Base-by-base conservation (phyloP, 257 asterid genomes). In the Salvia miltiorrhiza region DNA sequence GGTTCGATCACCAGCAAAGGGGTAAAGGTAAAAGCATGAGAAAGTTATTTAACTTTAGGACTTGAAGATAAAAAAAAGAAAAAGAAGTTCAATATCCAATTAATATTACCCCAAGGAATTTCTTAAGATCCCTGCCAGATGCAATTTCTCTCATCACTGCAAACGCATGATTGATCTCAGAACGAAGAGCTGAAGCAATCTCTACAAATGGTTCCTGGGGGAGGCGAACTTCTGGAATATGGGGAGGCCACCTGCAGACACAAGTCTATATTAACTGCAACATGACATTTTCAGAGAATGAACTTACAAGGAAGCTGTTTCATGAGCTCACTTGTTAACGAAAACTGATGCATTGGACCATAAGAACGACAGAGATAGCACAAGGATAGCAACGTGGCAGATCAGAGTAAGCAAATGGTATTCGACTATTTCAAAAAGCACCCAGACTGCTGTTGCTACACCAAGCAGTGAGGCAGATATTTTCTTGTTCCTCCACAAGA, bases 401-500 rank as follows among this genome's bases (percentile, higher is more conserved):
- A 93, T 75, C 45, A 90, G 82, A 48, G 97, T 84, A 35, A 90
- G 90, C 71, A 93, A 79, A 81, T 93, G 92, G 70, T 88, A 93
- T 79, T 88, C 95, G 0, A 90, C 82, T 56, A 90, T 59, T 53
- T 87, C 96, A 37, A 93, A 93, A 21, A 90, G 82, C 71, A 90
- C 83, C 96, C 96, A 93, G 57, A 87, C 50, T 41, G 91, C 94
- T n/a, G 97, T 93, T 8, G 82, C 96, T 0, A 77, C 90, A 48
- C 95, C 94, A 41, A 93, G 90, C 55, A 81, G 89, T 14, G 74
- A 75, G 67, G 79, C 97, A 65, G 98, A 93, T 63, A 85, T 63
- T 75, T 80, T 87, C 89, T 93, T 93, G 81, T 90, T 84, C 85
- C 95, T 88, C 98, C 98, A 93, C 86, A 87, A 72, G 74, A 93